A percentile compares a stretch with the other conserved stretches of the same genome.
Evolutionary conservation across 495 filamentous ascomycete species (phyloP).

Genomic region (Terfezia claveryi): DNA sequence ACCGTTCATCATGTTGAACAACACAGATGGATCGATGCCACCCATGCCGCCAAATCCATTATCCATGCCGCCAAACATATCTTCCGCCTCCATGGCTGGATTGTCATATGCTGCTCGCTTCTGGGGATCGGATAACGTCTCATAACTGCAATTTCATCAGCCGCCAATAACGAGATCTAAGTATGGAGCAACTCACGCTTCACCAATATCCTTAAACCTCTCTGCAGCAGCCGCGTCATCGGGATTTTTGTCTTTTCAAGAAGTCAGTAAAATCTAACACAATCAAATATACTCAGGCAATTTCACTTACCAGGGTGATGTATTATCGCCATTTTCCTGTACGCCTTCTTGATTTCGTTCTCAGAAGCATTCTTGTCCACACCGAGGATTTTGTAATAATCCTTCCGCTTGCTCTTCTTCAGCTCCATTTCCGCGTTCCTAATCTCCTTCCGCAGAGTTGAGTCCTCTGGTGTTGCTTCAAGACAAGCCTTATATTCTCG

Average conservation of each 20-base stretch:
- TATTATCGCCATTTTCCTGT: constrained; percentile 77
- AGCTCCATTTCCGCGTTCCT: constrained; percentile 79
- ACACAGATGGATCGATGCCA: constrained; percentile 46
- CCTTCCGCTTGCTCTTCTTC: constrained; percentile 92
- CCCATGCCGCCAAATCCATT: constrained; percentile 36
- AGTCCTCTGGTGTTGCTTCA: constrained; percentile 62
- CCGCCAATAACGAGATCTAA: constrained; percentile 22
- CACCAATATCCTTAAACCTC: constrained; percentile 89
- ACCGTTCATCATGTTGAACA: constrained; percentile 49
- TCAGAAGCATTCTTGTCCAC: constrained; percentile 72
- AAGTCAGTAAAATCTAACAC: background rate
- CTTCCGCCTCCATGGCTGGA: constrained; percentile 21
- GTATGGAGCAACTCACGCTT: constrained; percentile 59
- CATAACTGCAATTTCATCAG: constrained; percentile 3
- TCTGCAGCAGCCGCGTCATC: constrained; percentile 62
- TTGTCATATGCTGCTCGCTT: constrained; percentile 36
- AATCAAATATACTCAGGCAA: background rate
- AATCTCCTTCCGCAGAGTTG: constrained; percentile 56
- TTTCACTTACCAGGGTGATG: constrained; percentile 43
- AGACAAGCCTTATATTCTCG: constrained; percentile 68
- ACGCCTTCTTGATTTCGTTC: constrained; percentile 83
- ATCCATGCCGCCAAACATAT: constrained; percentile 56
- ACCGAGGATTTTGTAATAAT: constrained; percentile 94
- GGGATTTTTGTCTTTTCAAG: constrained; percentile 62
- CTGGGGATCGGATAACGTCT: constrained; percentile 21